phyloP scores from a whole-genome alignment of 345 rosid species.

The Eucalyptus camaldulensis region DNA sequence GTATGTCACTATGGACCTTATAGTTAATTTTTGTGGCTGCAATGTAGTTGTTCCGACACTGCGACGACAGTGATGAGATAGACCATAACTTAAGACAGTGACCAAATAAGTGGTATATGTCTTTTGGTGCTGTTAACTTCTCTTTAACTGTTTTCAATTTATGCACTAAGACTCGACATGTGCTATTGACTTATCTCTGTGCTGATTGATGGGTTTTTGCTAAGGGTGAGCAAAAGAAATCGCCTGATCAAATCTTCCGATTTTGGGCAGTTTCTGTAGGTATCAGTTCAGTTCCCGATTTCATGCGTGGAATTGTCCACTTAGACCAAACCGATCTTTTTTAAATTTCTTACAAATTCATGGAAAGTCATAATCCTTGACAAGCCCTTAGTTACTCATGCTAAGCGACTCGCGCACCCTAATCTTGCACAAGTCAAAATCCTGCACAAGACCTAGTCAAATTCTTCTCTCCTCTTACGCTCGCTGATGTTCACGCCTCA shows the following conservation, averaged over 20 bases:
- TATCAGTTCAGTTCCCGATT: not conserved
- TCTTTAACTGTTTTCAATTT: not conserved
- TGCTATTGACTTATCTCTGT: not conserved
- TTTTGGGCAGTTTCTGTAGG: not conserved
- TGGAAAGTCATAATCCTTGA: not conserved
- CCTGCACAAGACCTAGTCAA: not conserved
- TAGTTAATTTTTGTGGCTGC: not conserved
- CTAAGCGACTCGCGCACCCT: not conserved
- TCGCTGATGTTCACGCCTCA: not conserved
- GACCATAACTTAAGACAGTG: not conserved
- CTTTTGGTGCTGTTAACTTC: not conserved
- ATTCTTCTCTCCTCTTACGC: not conserved
- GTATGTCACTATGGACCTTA: not conserved
- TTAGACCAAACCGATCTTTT: not conserved
- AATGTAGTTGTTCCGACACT: not conserved
- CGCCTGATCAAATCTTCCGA: not conserved
- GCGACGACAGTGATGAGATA: not conserved
- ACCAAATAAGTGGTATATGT: not conserved
- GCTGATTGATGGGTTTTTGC: not conserved
- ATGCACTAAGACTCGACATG: not conserved
- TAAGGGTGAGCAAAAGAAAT: not conserved
- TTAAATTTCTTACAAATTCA: not conserved
- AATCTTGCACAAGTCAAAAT: not conserved
- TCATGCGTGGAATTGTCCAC: not conserved
- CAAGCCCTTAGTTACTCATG: not conserved